phyloP scores from a whole-genome alignment of 768 basidiomycete genomes.

The Astraeus odoratus region DNA sequence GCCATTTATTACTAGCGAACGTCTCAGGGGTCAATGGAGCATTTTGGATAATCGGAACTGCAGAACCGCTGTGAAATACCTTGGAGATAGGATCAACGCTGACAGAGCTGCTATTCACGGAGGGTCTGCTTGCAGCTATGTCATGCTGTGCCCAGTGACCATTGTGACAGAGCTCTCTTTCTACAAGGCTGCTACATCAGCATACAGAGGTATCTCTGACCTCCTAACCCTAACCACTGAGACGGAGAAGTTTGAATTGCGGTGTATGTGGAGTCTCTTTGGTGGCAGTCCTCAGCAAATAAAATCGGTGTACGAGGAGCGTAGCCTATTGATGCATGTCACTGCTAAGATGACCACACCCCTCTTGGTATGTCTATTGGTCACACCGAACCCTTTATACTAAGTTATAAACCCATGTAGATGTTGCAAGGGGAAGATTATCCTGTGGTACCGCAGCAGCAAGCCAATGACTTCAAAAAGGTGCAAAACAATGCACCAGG shows the following conservation, averaged over 20 bases:
- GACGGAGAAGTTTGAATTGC: slow-evolving; percentile 64
- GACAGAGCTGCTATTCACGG: slow-evolving; percentile 18
- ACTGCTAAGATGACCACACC: slow-evolving; percentile 57
- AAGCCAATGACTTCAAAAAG: slow-evolving; percentile 30
- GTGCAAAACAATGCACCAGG: background rate
- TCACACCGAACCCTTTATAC: slow-evolving; percentile 31
- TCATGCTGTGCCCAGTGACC: slow-evolving; percentile 42
- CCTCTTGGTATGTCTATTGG: slow-evolving; percentile 42
- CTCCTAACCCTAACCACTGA: slow-evolving; percentile 43
- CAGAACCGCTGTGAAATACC: slow-evolving; percentile 33
- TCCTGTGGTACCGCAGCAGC: slow-evolving; percentile 56
- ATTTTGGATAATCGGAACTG: slow-evolving; percentile 61
- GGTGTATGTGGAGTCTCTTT: slow-evolving; percentile 50
- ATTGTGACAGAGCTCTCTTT: slow-evolving; percentile 48
- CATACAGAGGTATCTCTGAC: slow-evolving; percentile 61
- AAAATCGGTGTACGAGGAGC: slow-evolving; percentile 44
- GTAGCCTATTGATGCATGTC: slow-evolving; percentile 47
- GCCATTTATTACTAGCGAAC: slow-evolving; percentile 22
- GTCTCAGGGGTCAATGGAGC: slow-evolving; percentile 61
- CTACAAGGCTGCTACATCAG: slow-evolving; percentile 51
- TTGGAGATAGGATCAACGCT: background rate
- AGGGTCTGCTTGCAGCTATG: slow-evolving; percentile 65
- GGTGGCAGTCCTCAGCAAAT: slow-evolving; percentile 44
- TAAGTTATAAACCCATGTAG: slow-evolving; percentile 26
- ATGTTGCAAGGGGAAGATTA: slow-evolving; percentile 61